phyloP scores from a whole-genome alignment of 768 basidiomycete genomes.

The Phaeolepiota aurea region DNA sequence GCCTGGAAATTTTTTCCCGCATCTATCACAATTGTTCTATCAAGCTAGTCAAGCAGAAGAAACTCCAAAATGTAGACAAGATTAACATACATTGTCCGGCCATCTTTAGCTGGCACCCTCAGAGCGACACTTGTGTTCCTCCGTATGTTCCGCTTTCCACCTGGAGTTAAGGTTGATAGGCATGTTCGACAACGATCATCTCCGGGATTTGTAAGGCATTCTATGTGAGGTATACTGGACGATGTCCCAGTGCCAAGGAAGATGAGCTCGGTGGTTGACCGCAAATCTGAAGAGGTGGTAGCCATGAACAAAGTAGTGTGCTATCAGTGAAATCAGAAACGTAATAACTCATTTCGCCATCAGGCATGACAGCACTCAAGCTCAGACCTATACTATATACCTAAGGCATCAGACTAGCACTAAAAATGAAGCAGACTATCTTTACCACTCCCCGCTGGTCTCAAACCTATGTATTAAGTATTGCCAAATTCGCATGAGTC shows the following conservation, averaged over 20 bases:
- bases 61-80: conserved; percentile 1
- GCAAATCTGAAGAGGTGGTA: neutral
- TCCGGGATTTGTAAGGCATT: conserved; percentile 68
- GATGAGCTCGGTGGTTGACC: conserved; percentile 46
- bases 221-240: conserved; percentile 56
- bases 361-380: too few relatives aligned
- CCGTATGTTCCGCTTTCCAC: conserved; percentile 76
- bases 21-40: conserved; percentile 74
- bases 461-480: too few relatives aligned
- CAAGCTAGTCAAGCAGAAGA: conserved; percentile 5
- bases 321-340: too few relatives aligned
- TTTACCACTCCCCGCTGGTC: too few relatives aligned
- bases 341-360: too few relatives aligned
- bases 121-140: conserved; percentile 77
- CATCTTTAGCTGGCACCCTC: conserved; percentile 33
- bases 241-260: conserved; percentile 84
- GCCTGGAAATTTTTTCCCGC: conserved; percentile 79
- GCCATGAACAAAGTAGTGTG: neutral
- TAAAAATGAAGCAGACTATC: too few relatives aligned
- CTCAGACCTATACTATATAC: too few relatives aligned
- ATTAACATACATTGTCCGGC: conserved; percentile 40
- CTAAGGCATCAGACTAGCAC: too few relatives aligned
- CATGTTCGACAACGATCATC: conserved; percentile 52
- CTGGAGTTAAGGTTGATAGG: conserved; percentile 53
- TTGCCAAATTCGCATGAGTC: neutral